Base-by-base conservation (phyloP, 2,329 filamentous ascomycete species). In the Lachnellula suecica region DNA sequence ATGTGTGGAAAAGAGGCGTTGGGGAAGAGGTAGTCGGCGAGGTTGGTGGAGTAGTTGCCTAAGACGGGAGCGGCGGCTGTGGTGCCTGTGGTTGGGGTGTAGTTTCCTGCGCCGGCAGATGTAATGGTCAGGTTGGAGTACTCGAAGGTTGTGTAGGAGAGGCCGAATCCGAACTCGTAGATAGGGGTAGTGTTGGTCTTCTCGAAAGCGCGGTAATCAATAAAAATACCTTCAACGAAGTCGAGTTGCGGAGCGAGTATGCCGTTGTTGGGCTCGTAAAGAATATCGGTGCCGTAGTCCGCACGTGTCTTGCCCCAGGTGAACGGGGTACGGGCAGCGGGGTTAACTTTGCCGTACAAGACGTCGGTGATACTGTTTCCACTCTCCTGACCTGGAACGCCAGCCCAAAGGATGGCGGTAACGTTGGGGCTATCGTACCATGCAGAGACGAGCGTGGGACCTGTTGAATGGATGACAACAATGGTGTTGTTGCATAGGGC, bases 381-480 rank as follows among this genome's bases (percentile, higher is more conserved):
- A 20, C 85, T 88, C 68, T 96, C 88, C 67, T 96, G 87, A 10
- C 91, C 91, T 0, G 91, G 90, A 17, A 91, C 72, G 63, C 89
- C 88, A 29, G 89, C 89, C 81, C 87, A 94, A 2, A 96, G 68
- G 48, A 96, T 91, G 35, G 89, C 91, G 1, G 89, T 91, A 44
- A 96, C 78, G 70, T 96, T 96, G 31, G 83, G 81, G 70, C 84
- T 85, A 47, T 88, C 73, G 63, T 88, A 85, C 79, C 85, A 93
- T 9, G 89, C 82, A 11, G 84, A 82, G 22, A 97, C 72, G 1
- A 95, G 73, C 4, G 95, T 88, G 1, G 92, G 84, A 0, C 91
- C 91, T 3, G 86, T 82, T 1, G 88, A 91, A 74, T 97, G 93
- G 53, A 97, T 87, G 52, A 97, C 83, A 15, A 97, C 89, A 54